Percentiles rank a stretch among this genome's conserved stretches.
Evolutionary conservation across 2,329 filamentous ascomycete genomes (phyloP).

Genomic region (Nothomitra cinnamomea): DNA sequence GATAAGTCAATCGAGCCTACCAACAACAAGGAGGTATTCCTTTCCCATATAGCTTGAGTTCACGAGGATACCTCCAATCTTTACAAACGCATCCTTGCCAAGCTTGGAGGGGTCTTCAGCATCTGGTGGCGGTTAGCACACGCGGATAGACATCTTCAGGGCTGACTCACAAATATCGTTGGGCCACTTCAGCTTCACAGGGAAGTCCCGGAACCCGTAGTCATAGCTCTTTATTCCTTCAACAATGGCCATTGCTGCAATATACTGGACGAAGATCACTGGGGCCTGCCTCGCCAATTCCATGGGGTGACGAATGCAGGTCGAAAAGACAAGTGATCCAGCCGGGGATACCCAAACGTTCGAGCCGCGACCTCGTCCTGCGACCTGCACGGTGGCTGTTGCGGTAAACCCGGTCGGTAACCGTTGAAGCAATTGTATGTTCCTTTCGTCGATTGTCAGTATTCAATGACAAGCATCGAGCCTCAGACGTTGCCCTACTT

Average conservation of each 20-base stretch:
- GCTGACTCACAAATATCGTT: conserved; percentile 67
- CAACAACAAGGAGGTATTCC: conserved; percentile 70
- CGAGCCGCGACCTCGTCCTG: conserved; percentile 70
- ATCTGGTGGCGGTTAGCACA: conserved; percentile 26
- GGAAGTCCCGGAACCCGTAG: conserved; percentile 53
- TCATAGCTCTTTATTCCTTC: conserved; percentile 71
- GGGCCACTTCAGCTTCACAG: conserved; percentile 88
- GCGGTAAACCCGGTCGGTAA: conserved; percentile 78
- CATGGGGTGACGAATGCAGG: conserved; percentile 67
- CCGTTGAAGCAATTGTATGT: conserved; percentile 55
- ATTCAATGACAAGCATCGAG: background rate
- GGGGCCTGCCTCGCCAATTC: conserved; percentile 55
- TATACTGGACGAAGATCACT: conserved; percentile 86
- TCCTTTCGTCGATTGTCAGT: conserved; percentile 31
- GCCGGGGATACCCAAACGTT: conserved; percentile 93
- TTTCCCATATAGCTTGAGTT: conserved; percentile 67
- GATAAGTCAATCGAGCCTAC: conserved; percentile 28
- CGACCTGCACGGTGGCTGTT: conserved; percentile 73
- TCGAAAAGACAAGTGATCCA: conserved; percentile 75
- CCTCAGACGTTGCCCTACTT: conserved; percentile 36
- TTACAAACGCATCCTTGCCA: conserved; percentile 44
- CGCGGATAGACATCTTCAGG: background rate
- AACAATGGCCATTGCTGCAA: conserved; percentile 74
- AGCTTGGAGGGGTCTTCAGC: conserved; percentile 45
- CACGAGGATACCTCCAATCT: conserved; percentile 84